Evolutionary conservation across 768 basidiomycete genomes (phyloP), one percentile per base, ranked within the genome.

Genomic region (Zangia roseola): DNA sequence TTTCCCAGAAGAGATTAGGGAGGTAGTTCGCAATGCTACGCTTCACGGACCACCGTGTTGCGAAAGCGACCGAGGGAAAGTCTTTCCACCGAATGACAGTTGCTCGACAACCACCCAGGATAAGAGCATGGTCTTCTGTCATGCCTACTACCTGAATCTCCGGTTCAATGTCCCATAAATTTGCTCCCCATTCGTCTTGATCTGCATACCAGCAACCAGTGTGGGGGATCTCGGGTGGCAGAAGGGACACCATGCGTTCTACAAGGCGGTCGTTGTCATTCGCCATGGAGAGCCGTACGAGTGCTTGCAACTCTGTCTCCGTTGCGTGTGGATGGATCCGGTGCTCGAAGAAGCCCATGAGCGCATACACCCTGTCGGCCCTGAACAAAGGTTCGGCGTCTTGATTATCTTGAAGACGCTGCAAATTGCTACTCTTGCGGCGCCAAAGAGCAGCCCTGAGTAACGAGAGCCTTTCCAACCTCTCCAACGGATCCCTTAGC

Each of bases 321-420:
- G 38, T 17, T 14, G 25, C 14, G 17, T 60, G 34, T 10, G 56
- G 63, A 10, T 38, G 23, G 25, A 65, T 63, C 1, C 53, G 64
- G 41, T 62, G 61, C 26, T 54, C 49, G 19, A 67, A 63, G 37
- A 67, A 62, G 4, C 55, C 55, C 64, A 61, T 61, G 1, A 67
- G 52, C 10, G 61, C 52, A 9, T 61, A 64, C 26, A 66, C 61
- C 21, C 48, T 64, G 21, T 62, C 63, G 34, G 56, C 53, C 35
- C 34, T 40, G 40, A 50, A 55, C 40, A 20, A 8, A 5, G 21
- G 13, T 21, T 28, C 1, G 25, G 42, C n/a, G 2, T n/a, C 35
- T 26, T 21, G 35, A 6, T 31, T 16, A 4, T 16, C 14, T 25
- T 6, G 30, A 14, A 50, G 37, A 12, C 2, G 23, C 20, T 45